Evolutionary conservation across 2,329 filamentous ascomycete genomes (phyloP), one percentile per base, ranked within the genome.

Genomic region (Paecilomyces dactylethromorphus): DNA sequence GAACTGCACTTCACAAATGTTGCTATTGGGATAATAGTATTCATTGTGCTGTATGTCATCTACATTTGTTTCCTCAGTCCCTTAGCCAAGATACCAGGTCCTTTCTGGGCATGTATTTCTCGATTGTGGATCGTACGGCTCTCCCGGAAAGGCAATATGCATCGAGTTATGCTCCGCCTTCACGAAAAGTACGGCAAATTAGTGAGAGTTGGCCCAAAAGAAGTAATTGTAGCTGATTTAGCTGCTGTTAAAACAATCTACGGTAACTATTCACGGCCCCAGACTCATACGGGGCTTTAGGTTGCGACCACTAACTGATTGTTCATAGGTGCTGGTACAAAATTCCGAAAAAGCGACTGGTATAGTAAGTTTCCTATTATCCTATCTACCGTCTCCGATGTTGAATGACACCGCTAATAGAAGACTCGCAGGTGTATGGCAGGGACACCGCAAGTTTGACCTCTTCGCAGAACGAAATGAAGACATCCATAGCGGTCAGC

Each of bases 321-420:
- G 12, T 49, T 26, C 24, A 26, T 26, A 67, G 67, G 66, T n/a
- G 70, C 76, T 4, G 76, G 76, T 1, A 71, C 72, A 24, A 72
- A 72, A 4, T 80, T 76, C 54, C 60, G 69, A 3, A 80, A 81
- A 60, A 71, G 68, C 1, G 60, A 68, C 2, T 79, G 73, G 70
- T 80, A 81, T 59, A 62, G 58, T 45, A 18, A 45, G 35, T 13
- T 8, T 45, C 35, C 3, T 18, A 13, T 45, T 45, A 13, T 18
- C n/a, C 35, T 3, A 13, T 13, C 35, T 13, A 45, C n/a, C 3
- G 10, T 13, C 10, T 3, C 35, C 2, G 12, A 8, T 3, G 12
- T 3, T 8, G 35, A 2, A 3, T 3, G 35, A 18, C 24, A 26
- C 5, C 3, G 24, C 24, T 26, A 26, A 45, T 45, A 3, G 3